Evolutionary conservation across 495 filamentous ascomycete species (phyloP), one percentile per base, ranked within the genome.

Genomic region (Podospora comata): DNA sequence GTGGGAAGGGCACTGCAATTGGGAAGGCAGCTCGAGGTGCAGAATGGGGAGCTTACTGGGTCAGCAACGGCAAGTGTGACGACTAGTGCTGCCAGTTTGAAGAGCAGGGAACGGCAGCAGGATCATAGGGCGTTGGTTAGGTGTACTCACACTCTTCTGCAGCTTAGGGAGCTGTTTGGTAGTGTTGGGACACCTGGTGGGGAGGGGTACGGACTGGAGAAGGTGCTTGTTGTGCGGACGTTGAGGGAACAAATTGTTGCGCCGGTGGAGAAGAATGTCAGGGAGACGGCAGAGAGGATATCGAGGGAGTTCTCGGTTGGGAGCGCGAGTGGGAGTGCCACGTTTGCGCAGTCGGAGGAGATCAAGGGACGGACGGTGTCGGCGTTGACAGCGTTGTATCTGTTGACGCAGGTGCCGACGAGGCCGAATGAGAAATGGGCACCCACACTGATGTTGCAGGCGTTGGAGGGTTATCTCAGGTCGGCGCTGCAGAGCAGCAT

Each of bases 11-110:
- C 88, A 68, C 81, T 98, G 28, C 86, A 89, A 58, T 82, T 98
- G 19, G 93, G 91, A 0, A 82, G 94, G 32, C 94, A 97, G 80
- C 84, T 99, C 23, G 93, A 98, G 74, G 85, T 90, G 16, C 93
- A 97, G 77, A 73, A 86, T 89, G 71, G 81, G 84, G 72, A 86
- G 78, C 61, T 86, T 34, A 62, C 28, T 0, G 61, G 67, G 77
- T 26, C 26, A 6, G 63, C 78, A 23, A 4, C 79, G 18, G 79
- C 77, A 55, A 75, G 76, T 1, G 70, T 68, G 5, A 72, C 76
- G 13, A 71, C 71, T 15, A 65, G 70, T 44, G 58, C 73, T 5
- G 53, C 73, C 6, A 11, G 65, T 28, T 28, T 73, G 5, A 28
- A 73, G 73, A 67, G 76, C 34, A 87, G 85, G 67, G 91, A 92